Conservation (phyloP, 148 eudicot genomes). For the Cornus florida region DNA sequence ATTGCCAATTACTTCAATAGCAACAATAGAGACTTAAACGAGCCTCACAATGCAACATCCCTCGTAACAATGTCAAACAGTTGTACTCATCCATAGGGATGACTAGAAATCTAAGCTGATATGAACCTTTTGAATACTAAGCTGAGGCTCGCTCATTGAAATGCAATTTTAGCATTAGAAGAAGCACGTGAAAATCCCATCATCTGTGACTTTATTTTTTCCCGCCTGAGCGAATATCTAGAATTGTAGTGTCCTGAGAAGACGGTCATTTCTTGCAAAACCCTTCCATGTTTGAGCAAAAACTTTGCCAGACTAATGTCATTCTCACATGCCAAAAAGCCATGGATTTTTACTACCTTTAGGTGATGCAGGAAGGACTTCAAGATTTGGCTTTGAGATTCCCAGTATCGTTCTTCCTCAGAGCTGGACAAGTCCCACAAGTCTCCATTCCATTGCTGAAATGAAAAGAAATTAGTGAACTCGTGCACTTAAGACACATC, state of each 20-base stretch:
- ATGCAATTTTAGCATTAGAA: constrained; percentile 39
- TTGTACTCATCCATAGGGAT: neutral
- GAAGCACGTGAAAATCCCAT: constrained; percentile 52
- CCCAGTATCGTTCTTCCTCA: constrained; percentile 43
- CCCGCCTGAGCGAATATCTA: constrained; percentile 36
- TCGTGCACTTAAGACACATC: neutral
- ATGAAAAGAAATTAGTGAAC: neutral
- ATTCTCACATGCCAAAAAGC: constrained; percentile 37
- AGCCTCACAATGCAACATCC: too few relatives aligned
- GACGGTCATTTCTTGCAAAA: constrained; percentile 46
- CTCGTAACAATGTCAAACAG: too few relatives aligned
- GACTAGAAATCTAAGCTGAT: neutral
- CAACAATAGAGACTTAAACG: too few relatives aligned
- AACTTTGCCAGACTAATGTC: constrained; percentile 47
- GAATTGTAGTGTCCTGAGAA: constrained; percentile 16
- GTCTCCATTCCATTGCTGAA: constrained; percentile 45
- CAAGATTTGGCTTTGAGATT: constrained; percentile 34
- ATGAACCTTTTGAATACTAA: too few relatives aligned
- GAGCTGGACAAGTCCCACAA: constrained; percentile 33
- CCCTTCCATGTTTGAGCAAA: constrained; percentile 52
- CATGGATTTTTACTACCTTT: constrained; percentile 45
- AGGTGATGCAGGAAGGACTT: constrained; percentile 45
- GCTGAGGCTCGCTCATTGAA: constrained; percentile 22
- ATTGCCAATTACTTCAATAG: too few relatives aligned
- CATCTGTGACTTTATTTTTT: constrained; percentile 52